phyloP scores from a whole-genome alignment of 768 basidiomycete genomes.

The Serendipita vermifera region DNA sequence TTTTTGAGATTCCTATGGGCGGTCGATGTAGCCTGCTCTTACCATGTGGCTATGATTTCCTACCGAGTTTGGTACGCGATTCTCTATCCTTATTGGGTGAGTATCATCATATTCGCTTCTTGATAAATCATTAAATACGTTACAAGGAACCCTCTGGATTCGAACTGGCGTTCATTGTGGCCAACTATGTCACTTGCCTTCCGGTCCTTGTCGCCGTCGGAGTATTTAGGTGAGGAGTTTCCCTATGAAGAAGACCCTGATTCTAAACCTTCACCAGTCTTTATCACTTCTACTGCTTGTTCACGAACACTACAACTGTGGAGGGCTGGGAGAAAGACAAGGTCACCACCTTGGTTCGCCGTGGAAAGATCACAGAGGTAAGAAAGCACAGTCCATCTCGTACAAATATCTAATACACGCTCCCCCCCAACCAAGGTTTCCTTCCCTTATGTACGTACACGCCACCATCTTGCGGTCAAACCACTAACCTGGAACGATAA shows the following conservation, averaged over 20 bases:
- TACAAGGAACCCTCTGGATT: slow-evolving; percentile 38
- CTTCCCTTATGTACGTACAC: slow-evolving; percentile 71
- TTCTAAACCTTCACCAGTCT: slow-evolving; percentile 35
- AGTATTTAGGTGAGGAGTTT: slow-evolving; percentile 56
- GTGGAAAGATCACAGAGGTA: slow-evolving; percentile 77
- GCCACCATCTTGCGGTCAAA: not conserved
- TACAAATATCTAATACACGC: slow-evolving; percentile 7
- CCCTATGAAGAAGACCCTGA: slow-evolving; percentile 15
- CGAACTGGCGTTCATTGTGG: slow-evolving; percentile 73
- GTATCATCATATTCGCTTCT: slow-evolving; percentile 16
- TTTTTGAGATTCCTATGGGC: slow-evolving; percentile 87
- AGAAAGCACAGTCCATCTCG: slow-evolving; percentile 14
- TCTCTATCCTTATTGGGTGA: slow-evolving; percentile 38
- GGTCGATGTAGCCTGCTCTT: slow-evolving; percentile 78
- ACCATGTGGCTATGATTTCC: slow-evolving; percentile 76
- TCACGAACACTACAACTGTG: slow-evolving; percentile 84
- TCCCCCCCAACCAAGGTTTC: slow-evolving; percentile 41
- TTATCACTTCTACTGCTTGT: slow-evolving; percentile 71
- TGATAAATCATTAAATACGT: not conserved
- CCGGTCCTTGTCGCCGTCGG: slow-evolving; percentile 84
- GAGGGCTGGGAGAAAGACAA: slow-evolving; percentile 98
- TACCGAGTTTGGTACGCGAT: slow-evolving; percentile 40
- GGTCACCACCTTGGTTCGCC: slow-evolving; percentile 67
- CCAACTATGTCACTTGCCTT: slow-evolving; percentile 74
- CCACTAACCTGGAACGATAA: slow-evolving; percentile 9